Base-by-base conservation (phyloP, 2,329 filamentous ascomycete genomes). In the Fusarium bulbicola region DNA sequence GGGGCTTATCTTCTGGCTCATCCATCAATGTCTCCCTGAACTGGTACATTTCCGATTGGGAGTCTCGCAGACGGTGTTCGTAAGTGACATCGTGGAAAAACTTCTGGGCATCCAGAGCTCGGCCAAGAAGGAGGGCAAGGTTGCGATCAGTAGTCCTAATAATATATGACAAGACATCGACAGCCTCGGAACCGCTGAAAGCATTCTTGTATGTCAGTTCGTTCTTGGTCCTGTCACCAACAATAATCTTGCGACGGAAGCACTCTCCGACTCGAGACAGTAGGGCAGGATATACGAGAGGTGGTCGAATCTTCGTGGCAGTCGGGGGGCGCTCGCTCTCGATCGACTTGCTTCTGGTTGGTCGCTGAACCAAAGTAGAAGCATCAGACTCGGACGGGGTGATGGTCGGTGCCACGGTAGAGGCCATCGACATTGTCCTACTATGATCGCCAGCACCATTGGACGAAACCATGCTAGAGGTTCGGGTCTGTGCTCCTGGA, bases 31-130 rank as follows among this genome's bases (percentile, higher is more conserved):
- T 97, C 84, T 98, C 95, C 76, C 93, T 91, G 83, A 99, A 99
- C 80, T 98, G 95, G 82, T 98, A 99, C 82, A 99, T 93, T 82
- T 99, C 96, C 58, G 92, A 92, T 45, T 92, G 90, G n/a, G 95
- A 97, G 82, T 99, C 96, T 82, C 96, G 93, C 77, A 99, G 85
- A 53, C 96, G 90, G 82, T 99, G 96, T 77, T 98, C 95, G 82
- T 99, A 99, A 2, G 95, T 98, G 57, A 98, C 96, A 86, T 99
- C 96, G 84, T 99, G 96, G 81, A 99, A 99, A 85, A 97, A 98
- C 81, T 98, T 98, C 80, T 99, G 96, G 30, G 96, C 96, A 83
- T 99, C 96, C 68, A 99, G 85, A 46, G 96, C 95, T 80, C 96
- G 90, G 70, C 96, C 96, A 21, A 99, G 86, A 15, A 99, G 89